Base-by-base conservation (phyloP, 305 asterid species). In the Fraxinus latifolia region DNA sequence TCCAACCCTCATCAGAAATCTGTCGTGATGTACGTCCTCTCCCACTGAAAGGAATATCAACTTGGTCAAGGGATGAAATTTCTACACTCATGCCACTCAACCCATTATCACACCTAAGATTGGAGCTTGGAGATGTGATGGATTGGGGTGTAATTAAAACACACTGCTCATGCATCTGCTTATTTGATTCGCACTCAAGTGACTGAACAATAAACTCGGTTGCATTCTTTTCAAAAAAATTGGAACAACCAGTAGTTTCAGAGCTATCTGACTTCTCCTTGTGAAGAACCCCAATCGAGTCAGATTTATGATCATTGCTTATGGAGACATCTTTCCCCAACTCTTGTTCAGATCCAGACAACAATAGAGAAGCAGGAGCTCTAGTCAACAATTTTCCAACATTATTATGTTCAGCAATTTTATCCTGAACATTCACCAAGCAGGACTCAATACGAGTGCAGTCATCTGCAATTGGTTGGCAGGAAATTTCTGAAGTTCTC, bases 31-130 rank as follows among this genome's bases (percentile, higher is more conserved):
- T 73, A 82, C 55, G 79, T 78, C 60, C 79, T 74, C 84, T 83
- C 81, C 85, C 89, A 76, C 77, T 84, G 33, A 80, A 84, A 81
- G 83, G 84, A 80, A 67, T 81, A 68, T 86, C 89, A 79, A 74
- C 84, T 83, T 82, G 87, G 81, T 89, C 90, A 68, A 82, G 81
- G 74, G 92, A 88, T 73, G 95, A 93, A 83, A 94, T 86, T 60
- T 85, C 95, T 83, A 91, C 82, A 71, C 81, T 84, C 87, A 90
- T 77, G 77, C 86, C 88, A 83, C 87, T 84, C 77, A 87, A 78
- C 81, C 81, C 75, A 82, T 92, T 78, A 83, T 81, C 86, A 60
- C 81, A 76, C 80, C 60, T 84, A 21, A 62, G 78, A 81, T 80
- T 65, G 71, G 89, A 68, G 70, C 87, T 82, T 27, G 76, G 89